phyloP scores from a whole-genome alignment of 1,139 yeast species.

The Magnusiomyces magnusii region DNA sequence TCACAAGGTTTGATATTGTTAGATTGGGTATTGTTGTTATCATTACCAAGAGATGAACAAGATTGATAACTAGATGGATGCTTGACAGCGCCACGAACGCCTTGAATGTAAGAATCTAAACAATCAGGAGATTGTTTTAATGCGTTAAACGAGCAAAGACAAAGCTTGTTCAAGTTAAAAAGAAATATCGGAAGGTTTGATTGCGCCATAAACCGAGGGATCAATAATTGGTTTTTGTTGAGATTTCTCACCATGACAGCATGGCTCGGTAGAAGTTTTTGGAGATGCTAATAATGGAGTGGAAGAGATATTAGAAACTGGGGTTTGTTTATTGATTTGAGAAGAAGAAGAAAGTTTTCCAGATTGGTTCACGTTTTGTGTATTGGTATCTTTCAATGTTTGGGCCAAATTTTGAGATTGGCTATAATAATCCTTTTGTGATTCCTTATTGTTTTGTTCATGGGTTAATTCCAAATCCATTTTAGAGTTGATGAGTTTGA shows the following conservation, averaged over 20 bases:
- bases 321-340: not conserved
- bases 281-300: not conserved
- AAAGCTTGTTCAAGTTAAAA: constrained; percentile 25
- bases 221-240: not conserved
- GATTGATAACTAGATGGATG: not conserved
- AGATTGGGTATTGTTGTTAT: not conserved
- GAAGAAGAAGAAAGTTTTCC: not conserved
- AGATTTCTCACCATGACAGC: not conserved
- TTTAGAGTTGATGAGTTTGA: constrained; percentile 13
- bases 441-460: not conserved
- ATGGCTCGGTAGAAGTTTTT: not conserved
- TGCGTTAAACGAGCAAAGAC: constrained; percentile 25
- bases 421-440: not conserved
- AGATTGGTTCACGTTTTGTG: not conserved
- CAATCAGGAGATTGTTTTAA: constrained; percentile 21
- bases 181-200: constrained; percentile 15
- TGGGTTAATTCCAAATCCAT: constrained; percentile 5
- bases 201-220: constrained; percentile 4
- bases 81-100: constrained; percentile 20
- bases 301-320: not conserved
- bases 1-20: not conserved
- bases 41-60: not conserved
- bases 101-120: constrained; percentile 22
- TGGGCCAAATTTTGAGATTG: not conserved
- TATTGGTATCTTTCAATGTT: not conserved